These are phyloP conservation scores for Volvox carteri DNA, from an alignment of 163 green algal genomes.

Conservation along the genomic window DNA sequence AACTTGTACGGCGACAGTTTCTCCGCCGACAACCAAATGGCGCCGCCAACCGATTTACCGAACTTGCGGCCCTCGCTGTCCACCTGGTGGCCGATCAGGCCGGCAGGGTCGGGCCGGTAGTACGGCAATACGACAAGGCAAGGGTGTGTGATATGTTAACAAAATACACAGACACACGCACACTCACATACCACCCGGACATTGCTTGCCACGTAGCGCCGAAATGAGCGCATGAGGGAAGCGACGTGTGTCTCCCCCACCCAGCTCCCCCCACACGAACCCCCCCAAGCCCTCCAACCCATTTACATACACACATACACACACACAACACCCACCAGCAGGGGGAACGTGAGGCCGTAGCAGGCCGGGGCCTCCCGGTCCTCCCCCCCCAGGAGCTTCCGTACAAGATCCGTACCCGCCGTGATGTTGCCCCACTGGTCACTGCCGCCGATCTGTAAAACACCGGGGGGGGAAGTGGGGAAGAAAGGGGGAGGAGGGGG, in stretches of 20 bases:
- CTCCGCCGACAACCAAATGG: conserved; percentile 91
- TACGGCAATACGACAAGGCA: not conserved
- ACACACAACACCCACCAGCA: conserved; percentile 92
- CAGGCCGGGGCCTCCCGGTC: conserved; percentile 67
- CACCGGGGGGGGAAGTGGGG: not conserved
- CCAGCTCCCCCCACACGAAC: not conserved
- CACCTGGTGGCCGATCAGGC: conserved; percentile 67
- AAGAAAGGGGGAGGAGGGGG: not conserved
- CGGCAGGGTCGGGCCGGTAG: too few species aligned
- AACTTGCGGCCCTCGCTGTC: conserved; percentile 96
- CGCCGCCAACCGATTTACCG: conserved; percentile 95
- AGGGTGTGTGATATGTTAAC: too few species aligned
- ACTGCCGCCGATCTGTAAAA: conserved; percentile 87
- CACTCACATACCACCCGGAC: too few species aligned
- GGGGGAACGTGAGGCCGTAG: conserved; percentile 95
- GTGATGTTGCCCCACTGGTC: conserved; percentile 99
- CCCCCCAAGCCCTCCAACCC: not conserved
- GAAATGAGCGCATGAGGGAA: too few species aligned
- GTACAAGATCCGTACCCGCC: conserved; percentile 87
- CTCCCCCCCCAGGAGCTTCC: conserved; percentile 68
- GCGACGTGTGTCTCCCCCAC: too few species aligned
- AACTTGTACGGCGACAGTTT: conserved; percentile 98
- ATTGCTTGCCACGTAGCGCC: too few species aligned
- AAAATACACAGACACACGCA: too few species aligned
- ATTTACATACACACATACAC: too few species aligned